Conservation (phyloP, 805 yeast species). For the Kurtzmaniella cleridarum region DNA sequence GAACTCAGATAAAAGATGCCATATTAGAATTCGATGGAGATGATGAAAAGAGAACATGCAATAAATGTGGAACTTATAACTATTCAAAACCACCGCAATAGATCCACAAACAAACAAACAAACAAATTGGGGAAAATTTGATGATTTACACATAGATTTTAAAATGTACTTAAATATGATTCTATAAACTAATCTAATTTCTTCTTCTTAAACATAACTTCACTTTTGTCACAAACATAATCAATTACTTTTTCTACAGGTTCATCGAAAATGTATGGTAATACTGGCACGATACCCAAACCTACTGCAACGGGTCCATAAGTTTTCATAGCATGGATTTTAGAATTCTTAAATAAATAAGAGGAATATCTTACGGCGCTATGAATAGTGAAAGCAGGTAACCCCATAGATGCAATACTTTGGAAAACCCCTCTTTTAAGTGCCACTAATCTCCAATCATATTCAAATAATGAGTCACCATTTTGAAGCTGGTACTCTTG, state of each 20-base stretch:
- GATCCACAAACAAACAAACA: too few relatives aligned
- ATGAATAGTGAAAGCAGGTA: conserved; percentile 84
- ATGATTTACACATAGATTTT: not conserved
- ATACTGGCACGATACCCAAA: conserved; percentile 65
- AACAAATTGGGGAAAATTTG: not conserved
- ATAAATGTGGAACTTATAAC: conserved; percentile 67
- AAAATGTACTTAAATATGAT: too few relatives aligned
- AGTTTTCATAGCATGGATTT: conserved; percentile 42
- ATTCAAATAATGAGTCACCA: conserved; percentile 29
- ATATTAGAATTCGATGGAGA: conserved; percentile 66
- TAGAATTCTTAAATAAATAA: conserved; percentile 50
- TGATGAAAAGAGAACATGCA: conserved; percentile 62
- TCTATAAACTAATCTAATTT: too few relatives aligned
- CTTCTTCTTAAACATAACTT: conserved; percentile 18
- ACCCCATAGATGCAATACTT: conserved; percentile 77
- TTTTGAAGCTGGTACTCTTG: conserved; percentile 19
- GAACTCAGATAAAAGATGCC: conserved; percentile 85
- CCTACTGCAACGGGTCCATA: conserved; percentile 82
- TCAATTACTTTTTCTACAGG: conserved; percentile 74
- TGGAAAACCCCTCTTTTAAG: conserved; percentile 76
- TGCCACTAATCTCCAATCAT: conserved; percentile 64
- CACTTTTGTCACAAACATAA: conserved; percentile 51
- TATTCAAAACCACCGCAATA: conserved; percentile 52
- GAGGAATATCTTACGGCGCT: conserved; percentile 69
- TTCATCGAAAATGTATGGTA: conserved; percentile 77